Evolutionary conservation across 495 filamentous ascomycete species (phyloP).

Genomic region (Tetracladium setigerum): DNA sequence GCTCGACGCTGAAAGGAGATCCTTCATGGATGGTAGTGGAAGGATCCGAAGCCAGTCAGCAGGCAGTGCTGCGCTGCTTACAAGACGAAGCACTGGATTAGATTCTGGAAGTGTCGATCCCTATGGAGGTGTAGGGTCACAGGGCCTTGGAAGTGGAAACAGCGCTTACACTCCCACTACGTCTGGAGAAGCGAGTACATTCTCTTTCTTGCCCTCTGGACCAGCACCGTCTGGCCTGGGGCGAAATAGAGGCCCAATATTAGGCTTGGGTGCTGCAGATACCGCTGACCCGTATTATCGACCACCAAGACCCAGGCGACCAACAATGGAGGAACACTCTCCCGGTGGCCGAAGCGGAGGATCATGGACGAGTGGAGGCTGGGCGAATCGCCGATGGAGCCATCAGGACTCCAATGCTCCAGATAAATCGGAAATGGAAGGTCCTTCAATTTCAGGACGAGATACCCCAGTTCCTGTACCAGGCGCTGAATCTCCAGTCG

Average conservation of each 20-base stretch:
- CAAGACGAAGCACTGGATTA: conserved; percentile 33
- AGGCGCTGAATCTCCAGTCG: conserved; percentile 15
- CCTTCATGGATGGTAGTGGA: conserved; percentile 53
- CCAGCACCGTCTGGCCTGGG: conserved; percentile 18
- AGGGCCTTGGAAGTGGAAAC: conserved; percentile 27
- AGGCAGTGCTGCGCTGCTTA: conserved; percentile 65
- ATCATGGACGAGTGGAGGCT: conserved; percentile 46
- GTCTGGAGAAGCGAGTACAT: conserved; percentile 56
- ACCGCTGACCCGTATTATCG: conserved; percentile 29
- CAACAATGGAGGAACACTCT: conserved; percentile 17
- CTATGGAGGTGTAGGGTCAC: conserved; percentile 10
- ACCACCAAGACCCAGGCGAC: conserved; percentile 19
- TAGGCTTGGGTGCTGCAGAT: conserved; percentile 11
- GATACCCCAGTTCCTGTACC: conserved; percentile 42
- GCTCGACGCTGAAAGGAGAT: conserved; percentile 57
- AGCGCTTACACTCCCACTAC: conserved; percentile 63
- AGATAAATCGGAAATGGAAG: conserved; percentile 35
- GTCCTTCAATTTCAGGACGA: conserved; percentile 40
- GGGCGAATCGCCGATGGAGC: conserved; percentile 38
- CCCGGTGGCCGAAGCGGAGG: conserved; percentile 35
- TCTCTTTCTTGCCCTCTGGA: conserved; percentile 57
- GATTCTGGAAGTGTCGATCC: conserved; percentile 14
- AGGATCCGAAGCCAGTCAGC: conserved; percentile 76
- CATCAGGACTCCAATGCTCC: conserved; percentile 26
- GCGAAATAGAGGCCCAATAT: conserved; percentile 12